Base-by-base conservation (phyloP, 164 flowering plant genomes). In the Chimonanthus praecox region DNA sequence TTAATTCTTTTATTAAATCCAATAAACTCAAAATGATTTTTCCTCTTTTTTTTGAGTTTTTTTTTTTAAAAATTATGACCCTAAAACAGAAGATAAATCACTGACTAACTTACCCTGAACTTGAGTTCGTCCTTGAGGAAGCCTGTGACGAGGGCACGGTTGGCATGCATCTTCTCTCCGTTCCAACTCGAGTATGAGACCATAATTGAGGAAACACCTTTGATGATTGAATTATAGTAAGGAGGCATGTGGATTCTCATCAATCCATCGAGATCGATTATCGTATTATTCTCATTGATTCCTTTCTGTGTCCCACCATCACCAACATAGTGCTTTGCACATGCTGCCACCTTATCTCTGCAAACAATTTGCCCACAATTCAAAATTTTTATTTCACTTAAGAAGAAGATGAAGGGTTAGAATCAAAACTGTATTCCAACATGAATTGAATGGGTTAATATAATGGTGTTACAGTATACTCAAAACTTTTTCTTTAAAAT, bases 101-200 rank as follows among this genome's bases (percentile, higher is more conserved):
- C 0, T 20, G 21, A 20, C 21, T 20, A 20, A 3, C 68, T 48
- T 78, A 86, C 87, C 85, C 70, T 78, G 74, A 86, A 86, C 4
- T 51, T 72, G 7, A 86, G 83, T n/a, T 63, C 75, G 73, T 83
- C 47, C 85, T 86, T 84, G 66, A 86, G 87, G 76, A 60, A 84
- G 51, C 76, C 77, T 6, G 84, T 86, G 48, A 86, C 77, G 44
- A 86, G 75, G 47, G 80, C 84, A 45, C 73, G 81, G 68, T 85
- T 84, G 20, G 85, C 83, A 70, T 86, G 88, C 88, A 86, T 86
- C 67, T 78, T 84, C 76, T 60, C 3, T 4, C 85, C 85, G 67
- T 86, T 84, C 82, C 75, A 82, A 71, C 88, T 86, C 1, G 88
- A 81, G 66, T 84, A 86, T 46, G 85, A 82, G 5, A 86, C 81